Conservation (phyloP, 176 grass and related monocot genomes). For the Carex parvula region DNA sequence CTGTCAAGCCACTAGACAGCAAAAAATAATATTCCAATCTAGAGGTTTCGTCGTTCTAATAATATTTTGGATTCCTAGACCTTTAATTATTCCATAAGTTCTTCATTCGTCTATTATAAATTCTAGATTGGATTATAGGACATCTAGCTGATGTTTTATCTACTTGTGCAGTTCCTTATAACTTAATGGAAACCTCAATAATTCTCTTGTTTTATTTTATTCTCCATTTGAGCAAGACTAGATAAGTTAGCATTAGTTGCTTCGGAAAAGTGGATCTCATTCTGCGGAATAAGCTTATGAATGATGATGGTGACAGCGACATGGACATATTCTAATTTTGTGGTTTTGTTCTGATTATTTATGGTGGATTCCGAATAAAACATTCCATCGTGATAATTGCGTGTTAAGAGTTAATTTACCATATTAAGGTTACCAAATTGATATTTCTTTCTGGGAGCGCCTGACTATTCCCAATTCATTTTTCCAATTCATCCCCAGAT, state of each 20-base stretch:
- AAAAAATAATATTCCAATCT: slow-evolving; percentile 1
- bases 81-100: neutral
- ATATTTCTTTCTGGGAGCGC: no score
- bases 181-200: slow-evolving; percentile 19
- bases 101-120: neutral
- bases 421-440: neutral
- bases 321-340: neutral
- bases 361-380: slow-evolving; percentile 4
- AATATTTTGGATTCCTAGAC: neutral
- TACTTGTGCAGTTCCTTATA: neutral
- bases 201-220: neutral
- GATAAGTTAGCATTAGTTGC: slow-evolving; percentile 10
- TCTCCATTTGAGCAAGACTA: neutral
- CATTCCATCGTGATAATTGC: neutral
- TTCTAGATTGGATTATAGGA: slow-evolving; percentile 1
- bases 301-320: neutral
- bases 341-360: slow-evolving; percentile 1
- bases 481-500: no score
- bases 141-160: neutral
- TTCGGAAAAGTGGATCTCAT: neutral
- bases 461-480: no score
- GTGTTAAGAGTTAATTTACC: neutral
- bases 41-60: neutral
- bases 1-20: neutral
- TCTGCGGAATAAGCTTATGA: neutral